Evolutionary conservation across 495 filamentous ascomycete species (phyloP), one percentile per base, ranked within the genome.

Genomic region (Xylona heveae): DNA sequence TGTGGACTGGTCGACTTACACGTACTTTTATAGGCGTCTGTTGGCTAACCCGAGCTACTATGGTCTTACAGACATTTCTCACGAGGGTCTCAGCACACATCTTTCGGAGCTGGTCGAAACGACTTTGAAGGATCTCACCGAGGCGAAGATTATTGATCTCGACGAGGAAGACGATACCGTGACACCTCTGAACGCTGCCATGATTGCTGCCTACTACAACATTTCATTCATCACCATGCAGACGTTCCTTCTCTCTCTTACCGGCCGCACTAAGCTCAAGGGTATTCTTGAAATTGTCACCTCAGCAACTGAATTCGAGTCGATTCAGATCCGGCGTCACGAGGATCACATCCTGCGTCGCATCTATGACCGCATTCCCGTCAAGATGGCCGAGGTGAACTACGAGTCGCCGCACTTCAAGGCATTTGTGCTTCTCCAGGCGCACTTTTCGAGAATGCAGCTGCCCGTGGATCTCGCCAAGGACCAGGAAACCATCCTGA

Each of bases 221-320:
- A 92, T 99, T 39, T 95, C 90, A 12, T 93, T 94, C 56, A 76
- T 92, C 52, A 99, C 88, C 15, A 95, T 95, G 88, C 84, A 99
- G 54, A 99, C 90, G 3, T 91, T 95, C 64, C 59, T 95, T n/a
- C 62, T 95, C n/a, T 95, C 90, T 15, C 60, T 99, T 19, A 81
- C 64, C 2, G 71, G 66, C 25, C 77, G 74, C 35, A 93, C 81
- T 3, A 94, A 91, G 55, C 67, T 95, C 36, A 95, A 94, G 61
- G 79, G 78, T 24, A 88, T 99, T 20, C 57, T 99, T 31, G 88
- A 99, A 49, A 95, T 99, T 42, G 75, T 95, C 42, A 94, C 88
- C 0, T 90, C 88, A 13, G 90, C 88, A 3, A 88, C 83, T 6
- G 88, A 99, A 50, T 95, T 95, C 36, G 88, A 99, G 44, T 68